Evolutionary conservation across 1,139 yeast genomes (phyloP).

Genomic region (Saccharomyces hybrid): DNA sequence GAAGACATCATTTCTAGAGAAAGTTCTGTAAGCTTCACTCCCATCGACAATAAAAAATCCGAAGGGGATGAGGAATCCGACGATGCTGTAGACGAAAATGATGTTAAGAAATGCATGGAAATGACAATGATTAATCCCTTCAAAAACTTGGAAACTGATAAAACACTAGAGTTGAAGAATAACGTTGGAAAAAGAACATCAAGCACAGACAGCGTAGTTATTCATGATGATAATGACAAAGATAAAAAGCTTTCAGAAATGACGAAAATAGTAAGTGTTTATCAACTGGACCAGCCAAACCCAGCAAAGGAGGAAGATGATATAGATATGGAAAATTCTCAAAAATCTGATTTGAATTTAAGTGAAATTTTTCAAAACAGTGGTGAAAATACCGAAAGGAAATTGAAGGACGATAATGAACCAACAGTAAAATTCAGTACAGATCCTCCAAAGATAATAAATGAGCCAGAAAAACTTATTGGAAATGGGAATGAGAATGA

Average conservation of each 20-base stretch:
- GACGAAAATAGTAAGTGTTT: slow-evolving; percentile 36
- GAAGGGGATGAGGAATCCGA: slow-evolving; percentile 15
- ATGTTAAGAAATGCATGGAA: slow-evolving; percentile 27
- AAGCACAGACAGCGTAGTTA: slow-evolving; percentile 1
- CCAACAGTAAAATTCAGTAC: slow-evolving; percentile 24
- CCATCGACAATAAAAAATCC: slow-evolving; percentile 13
- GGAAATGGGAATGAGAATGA: background rate
- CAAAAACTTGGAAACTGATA: slow-evolving; percentile 9
- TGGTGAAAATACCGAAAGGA: slow-evolving; percentile 1
- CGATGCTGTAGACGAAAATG: slow-evolving; percentile 9
- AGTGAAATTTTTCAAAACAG: slow-evolving; percentile 20
- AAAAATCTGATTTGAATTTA: slow-evolving; percentile 24
- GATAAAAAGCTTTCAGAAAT: slow-evolving; percentile 30
- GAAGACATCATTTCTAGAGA: slow-evolving; percentile 2
- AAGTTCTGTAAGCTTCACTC: slow-evolving; percentile 7
- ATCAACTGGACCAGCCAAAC: slow-evolving; percentile 16
- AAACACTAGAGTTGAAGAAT: slow-evolving; percentile 6
- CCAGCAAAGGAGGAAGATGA: slow-evolving; percentile 14
- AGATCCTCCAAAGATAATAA: slow-evolving; percentile 20
- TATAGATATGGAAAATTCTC: slow-evolving; percentile 24
- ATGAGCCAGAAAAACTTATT: background rate
- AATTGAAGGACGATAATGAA: slow-evolving; percentile 7
- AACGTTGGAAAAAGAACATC: background rate
- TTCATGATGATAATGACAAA: slow-evolving; percentile 6
- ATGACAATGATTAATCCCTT: slow-evolving; percentile 38